Evolutionary conservation across 345 rosid species (phyloP), one percentile per base, ranked within the genome.

Genomic region (Xanthoceras sorbifolium): DNA sequence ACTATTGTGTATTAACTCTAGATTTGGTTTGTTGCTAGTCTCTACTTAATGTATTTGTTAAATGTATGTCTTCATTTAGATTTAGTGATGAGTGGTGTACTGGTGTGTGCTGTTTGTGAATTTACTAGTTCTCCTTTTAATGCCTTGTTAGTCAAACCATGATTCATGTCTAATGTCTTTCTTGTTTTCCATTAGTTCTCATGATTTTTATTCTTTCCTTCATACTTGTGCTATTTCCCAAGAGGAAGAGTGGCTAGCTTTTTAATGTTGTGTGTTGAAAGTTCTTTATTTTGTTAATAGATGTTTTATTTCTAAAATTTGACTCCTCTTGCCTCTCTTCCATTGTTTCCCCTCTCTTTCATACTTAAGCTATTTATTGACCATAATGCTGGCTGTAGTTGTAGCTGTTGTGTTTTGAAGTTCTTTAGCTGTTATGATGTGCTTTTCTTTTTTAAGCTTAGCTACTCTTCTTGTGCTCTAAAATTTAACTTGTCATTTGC

Each of bases 401-500:
- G n/a, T 50, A 50, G 17, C 55, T 17, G 55, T 17, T 17, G 55
- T 17, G 70, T 38, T 17, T 67, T 44, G 6, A 22, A 34, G 7
- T 22, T n/a, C n/a, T 65, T 64, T 52, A 52, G 18, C 67, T 67
- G 29, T 64, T 62, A 65, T 15, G 26, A n/a, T 64, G 20, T 23
- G 22, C n/a, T n/a, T 61, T 76, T 74, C 28, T 69, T 76, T 72
- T 63, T 64, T 71, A 71, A 36, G n/a, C 40, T 48, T 65, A 11
- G 34, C 15, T 69, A 55, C 22, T 63, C 54, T 84, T 42, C 50
- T 34, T 61, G 36, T 68, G 72, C 65, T 3, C 77, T 64, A 12
- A 74, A 67, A 9, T 23, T 54, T 80, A 77, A 77, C 61, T 59
- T 72, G 61, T 64, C 64, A 9, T 78, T 50, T 84, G 72, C 73